Conservation (phyloP, 2,329 filamentous ascomycete species). For the Mycosphaerella sp. region DNA sequence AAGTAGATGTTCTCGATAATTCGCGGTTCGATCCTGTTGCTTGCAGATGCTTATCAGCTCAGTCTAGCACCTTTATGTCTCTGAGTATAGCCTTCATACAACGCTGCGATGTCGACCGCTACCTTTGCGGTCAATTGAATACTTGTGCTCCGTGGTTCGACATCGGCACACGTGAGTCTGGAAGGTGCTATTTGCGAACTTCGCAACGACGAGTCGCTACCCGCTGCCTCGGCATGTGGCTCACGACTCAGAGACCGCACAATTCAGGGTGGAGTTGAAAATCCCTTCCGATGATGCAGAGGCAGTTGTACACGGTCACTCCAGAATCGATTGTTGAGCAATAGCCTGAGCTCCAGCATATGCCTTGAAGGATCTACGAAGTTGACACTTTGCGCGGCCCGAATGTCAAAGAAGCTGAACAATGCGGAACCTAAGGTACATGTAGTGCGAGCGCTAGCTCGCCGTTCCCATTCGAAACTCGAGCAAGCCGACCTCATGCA, state of each 20-base stretch:
- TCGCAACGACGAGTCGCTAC: neutral
- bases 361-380: neutral
- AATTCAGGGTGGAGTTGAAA: neutral
- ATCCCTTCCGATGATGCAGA: neutral
- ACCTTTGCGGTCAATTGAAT: too few relatives aligned
- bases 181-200: neutral
- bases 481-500: slow-evolving; percentile 9
- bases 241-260: neutral
- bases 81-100: too few relatives aligned
- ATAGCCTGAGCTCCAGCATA: neutral
- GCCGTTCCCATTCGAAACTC: neutral
- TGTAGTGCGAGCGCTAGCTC: neutral
- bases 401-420: neutral
- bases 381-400: neutral
- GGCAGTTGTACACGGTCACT: neutral
- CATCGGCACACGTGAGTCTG: neutral
- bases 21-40: too few relatives aligned
- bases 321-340: neutral
- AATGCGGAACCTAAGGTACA: neutral
- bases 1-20: too few relatives aligned
- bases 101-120: too few relatives aligned
- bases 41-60: too few relatives aligned
- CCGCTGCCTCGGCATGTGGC: neutral
- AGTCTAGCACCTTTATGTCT: too few relatives aligned
- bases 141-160: too few relatives aligned